Conservation (phyloP, 345 rosid genomes). For the Acer yangbiense region DNA sequence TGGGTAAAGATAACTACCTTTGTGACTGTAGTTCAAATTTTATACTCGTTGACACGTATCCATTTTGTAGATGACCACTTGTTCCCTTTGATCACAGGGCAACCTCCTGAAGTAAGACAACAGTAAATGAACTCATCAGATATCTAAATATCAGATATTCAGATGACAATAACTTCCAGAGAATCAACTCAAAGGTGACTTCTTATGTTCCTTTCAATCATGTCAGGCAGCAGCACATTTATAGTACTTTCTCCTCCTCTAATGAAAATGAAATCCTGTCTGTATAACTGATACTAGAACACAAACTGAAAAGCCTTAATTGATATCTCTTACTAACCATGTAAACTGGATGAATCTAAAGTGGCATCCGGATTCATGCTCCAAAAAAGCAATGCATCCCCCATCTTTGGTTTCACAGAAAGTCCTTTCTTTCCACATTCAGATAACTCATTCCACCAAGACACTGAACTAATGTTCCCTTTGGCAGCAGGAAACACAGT, state of each 20-base stretch:
- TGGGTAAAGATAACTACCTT: conserved; percentile 38
- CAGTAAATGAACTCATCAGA: conserved; percentile 9
- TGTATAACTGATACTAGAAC: conserved; percentile 2
- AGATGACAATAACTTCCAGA: not conserved
- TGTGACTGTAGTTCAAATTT: conserved; percentile 34
- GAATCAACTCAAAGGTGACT: conserved; percentile 3
- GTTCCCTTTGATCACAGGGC: conserved; percentile 87
- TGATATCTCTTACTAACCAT: conserved; percentile 56
- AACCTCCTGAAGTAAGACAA: conserved; percentile 64
- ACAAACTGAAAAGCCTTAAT: not conserved
- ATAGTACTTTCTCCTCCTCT: conserved; percentile 14
- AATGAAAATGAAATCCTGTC: not conserved
- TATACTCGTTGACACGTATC: conserved; percentile 81
- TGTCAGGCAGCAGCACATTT: not conserved
- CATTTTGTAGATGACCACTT: conserved; percentile 99
- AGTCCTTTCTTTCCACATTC: conserved; percentile 87
- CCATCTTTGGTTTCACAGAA: conserved; percentile 88
- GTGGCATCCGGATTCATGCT: conserved; percentile 92
- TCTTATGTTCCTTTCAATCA: not conserved
- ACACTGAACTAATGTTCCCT: conserved; percentile 77
- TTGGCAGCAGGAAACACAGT: conserved; percentile 91
- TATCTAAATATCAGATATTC: not conserved
- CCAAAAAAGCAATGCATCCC: conserved; percentile 98
- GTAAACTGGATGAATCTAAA: conserved; percentile 81
- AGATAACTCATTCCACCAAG: conserved; percentile 92